Conservation (phyloP, 345 rosid species). For the Rhodomyrtus tomentosa region DNA sequence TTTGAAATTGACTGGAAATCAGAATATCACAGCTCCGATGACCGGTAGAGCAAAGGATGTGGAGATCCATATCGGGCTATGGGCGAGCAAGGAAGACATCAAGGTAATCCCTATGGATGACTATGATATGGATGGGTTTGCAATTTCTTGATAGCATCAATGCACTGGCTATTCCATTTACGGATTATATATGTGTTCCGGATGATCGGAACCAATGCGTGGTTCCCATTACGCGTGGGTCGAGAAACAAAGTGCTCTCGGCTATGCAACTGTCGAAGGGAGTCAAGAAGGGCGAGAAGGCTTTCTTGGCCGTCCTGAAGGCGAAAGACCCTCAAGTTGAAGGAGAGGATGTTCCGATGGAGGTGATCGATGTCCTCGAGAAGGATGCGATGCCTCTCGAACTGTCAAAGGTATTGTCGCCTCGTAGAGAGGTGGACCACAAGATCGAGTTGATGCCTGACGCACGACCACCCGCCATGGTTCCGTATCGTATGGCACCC, state of each 20-base stretch:
- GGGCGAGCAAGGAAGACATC: too few relatives aligned
- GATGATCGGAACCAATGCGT: too few relatives aligned
- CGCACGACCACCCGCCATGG: neutral
- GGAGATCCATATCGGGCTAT: too few relatives aligned
- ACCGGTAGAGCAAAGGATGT: too few relatives aligned
- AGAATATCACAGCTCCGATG: too few relatives aligned
- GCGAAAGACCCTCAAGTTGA: neutral
- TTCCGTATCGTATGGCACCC: neutral
- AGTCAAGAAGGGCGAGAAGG: neutral
- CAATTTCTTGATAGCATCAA: too few relatives aligned
- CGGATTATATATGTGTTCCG: too few relatives aligned
- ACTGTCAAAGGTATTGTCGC: neutral
- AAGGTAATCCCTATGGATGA: too few relatives aligned
- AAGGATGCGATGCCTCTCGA: neutral
- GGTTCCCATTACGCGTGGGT: too few relatives aligned
- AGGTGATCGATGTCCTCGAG: neutral
- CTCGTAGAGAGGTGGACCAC: neutral
- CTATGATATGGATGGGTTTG: too few relatives aligned
- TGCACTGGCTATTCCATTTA: too few relatives aligned
- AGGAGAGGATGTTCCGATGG: rapidly evolving
- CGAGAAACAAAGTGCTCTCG: neutral
- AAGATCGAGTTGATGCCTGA: neutral
- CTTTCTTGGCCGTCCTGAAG: neutral
- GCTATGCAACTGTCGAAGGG: neutral
- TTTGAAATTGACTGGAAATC: too few relatives aligned